A percentile compares a stretch with the other conserved stretches of the same genome.
Evolutionary conservation across 1,284 basidiomycete species (phyloP).

Genomic region (Tilletia caries): DNA sequence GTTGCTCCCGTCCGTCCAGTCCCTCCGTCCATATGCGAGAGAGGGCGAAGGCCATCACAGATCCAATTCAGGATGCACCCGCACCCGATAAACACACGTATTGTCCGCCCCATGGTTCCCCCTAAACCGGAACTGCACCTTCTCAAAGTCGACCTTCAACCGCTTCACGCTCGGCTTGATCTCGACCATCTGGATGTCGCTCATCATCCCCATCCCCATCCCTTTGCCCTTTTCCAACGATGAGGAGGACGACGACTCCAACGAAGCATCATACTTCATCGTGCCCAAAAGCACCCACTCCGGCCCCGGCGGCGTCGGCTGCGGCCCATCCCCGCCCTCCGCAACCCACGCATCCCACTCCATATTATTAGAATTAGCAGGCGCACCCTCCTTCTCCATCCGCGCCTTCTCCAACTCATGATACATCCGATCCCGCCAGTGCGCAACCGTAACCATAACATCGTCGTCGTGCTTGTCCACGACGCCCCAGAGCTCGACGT

Average conservation of each 20-base stretch:
- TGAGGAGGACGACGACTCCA: too few relatives aligned
- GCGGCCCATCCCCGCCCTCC: constrained; percentile 12
- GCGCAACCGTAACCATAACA: not conserved
- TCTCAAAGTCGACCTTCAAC: not conserved
- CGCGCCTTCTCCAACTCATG: not conserved
- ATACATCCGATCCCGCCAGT: not conserved
- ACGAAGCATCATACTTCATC: not conserved
- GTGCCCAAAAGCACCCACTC: not conserved
- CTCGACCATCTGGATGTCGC: constrained; percentile 3
- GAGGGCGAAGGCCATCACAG: too few relatives aligned
- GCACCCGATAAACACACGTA: not conserved
- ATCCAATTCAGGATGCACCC: not conserved
- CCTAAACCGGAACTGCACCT: not conserved
- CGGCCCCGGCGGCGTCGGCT: not conserved
- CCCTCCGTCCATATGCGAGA: too few relatives aligned
- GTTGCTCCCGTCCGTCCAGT: too few relatives aligned
- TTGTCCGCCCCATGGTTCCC: constrained; percentile 2
- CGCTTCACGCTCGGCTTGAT: not conserved
- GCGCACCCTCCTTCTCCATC: too few relatives aligned
- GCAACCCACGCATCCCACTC: too few relatives aligned
- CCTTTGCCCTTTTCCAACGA: too few relatives aligned
- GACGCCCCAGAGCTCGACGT: constrained; percentile 7
- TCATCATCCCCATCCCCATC: not conserved
- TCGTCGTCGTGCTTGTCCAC: not conserved
- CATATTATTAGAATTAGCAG: too few relatives aligned